Conservation (phyloP, 164 flowering plant species). For the Hamamelis virginiana region DNA sequence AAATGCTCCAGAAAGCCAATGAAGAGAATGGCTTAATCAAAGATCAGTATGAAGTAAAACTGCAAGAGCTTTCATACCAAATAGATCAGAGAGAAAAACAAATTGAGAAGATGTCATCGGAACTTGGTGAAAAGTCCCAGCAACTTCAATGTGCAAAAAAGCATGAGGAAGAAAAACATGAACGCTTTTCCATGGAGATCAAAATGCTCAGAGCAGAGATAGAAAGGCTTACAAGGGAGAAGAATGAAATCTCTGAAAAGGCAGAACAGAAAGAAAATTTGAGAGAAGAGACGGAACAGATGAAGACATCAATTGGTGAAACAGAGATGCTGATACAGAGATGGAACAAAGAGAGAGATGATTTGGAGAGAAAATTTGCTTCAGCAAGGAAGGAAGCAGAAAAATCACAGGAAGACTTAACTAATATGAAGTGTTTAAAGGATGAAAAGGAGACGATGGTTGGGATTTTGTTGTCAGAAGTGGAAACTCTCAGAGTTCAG, state of each 20-base stretch:
- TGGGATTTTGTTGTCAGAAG: conserved; percentile 38
- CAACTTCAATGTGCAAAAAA: conserved; percentile 46
- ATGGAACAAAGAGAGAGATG: conserved; percentile 41
- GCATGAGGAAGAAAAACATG: conserved; percentile 37
- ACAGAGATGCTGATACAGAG: conserved; percentile 36
- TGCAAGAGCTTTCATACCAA: conserved; percentile 46
- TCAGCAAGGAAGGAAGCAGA: conserved; percentile 48
- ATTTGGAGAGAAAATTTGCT: conserved; percentile 38
- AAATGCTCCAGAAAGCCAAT: conserved; percentile 33
- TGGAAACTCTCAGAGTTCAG: conserved; percentile 44
- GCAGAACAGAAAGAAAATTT: conserved; percentile 26
- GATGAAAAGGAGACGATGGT: conserved; percentile 50
- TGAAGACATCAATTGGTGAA: conserved; percentile 32
- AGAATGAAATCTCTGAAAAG: conserved; percentile 27
- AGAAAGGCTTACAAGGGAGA: conserved; percentile 37
- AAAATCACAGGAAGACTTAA: conserved; percentile 38
- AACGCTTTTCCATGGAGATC: conserved; percentile 38
- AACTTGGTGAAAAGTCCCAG: conserved; percentile 43
- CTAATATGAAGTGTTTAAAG: conserved; percentile 31
- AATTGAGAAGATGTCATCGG: conserved; percentile 39
- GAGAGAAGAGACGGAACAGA: conserved; percentile 31
- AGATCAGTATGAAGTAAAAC: conserved; percentile 35
- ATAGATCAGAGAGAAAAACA: conserved; percentile 28
- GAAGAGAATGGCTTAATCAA: conserved; percentile 24
- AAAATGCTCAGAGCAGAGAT: conserved; percentile 48